Conservation (phyloP, 2,329 filamentous ascomycete species). For the Colletotrichum godetiae region DNA sequence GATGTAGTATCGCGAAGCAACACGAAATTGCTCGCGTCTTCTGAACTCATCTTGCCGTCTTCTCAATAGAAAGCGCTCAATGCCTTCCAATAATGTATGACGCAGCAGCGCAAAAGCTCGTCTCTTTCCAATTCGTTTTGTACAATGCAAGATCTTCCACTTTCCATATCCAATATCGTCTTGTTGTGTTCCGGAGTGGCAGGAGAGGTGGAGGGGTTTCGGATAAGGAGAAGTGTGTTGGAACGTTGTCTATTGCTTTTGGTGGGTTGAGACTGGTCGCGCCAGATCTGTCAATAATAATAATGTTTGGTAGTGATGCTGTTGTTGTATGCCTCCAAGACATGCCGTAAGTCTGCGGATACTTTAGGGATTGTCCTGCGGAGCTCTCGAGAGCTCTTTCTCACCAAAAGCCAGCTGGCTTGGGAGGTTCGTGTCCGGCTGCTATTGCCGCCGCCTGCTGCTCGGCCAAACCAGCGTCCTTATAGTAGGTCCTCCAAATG, state of each 20-base stretch:
- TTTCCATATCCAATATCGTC: neutral
- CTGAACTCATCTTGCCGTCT: no score
- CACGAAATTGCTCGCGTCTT: no score
- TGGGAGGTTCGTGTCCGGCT: neutral
- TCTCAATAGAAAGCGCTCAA: neutral
- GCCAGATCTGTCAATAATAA: neutral
- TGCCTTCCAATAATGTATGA: neutral
- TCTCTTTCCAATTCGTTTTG: neutral
- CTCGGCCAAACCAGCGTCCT: neutral
- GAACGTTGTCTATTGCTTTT: neutral
- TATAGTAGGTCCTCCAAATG: neutral
- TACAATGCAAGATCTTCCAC: neutral
- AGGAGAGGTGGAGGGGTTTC: neutral
- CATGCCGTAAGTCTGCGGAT: neutral
- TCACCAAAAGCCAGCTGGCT: conserved; percentile 18
- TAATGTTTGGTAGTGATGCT: neutral
- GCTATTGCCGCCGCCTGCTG: neutral
- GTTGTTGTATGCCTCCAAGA: neutral
- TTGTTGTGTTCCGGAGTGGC: neutral
- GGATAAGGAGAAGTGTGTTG: neutral
- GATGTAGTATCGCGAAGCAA: no score
- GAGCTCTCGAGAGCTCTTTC: neutral
- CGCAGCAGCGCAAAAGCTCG: neutral
- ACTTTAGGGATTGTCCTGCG: no score
- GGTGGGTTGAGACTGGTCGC: neutral